These are phyloP conservation scores for Logfia minima DNA, from an alignment of 129 eudicot genomes.

Conservation along the genomic window DNA sequence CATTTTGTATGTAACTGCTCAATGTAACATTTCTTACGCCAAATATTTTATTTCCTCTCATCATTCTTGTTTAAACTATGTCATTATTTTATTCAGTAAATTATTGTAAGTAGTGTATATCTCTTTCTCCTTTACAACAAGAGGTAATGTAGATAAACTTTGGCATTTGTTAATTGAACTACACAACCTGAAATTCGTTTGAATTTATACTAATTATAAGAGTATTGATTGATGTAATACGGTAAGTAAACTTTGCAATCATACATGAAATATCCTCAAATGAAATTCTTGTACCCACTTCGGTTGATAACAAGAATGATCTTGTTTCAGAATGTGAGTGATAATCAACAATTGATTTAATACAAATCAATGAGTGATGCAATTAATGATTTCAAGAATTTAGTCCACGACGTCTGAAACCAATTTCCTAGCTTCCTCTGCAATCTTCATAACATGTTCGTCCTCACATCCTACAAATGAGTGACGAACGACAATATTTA, in stretches of 20 bases:
- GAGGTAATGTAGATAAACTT: no score
- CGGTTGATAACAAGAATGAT: conserved; percentile 2
- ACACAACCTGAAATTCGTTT: no score
- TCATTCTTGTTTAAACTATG: no score
- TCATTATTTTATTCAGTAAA: no score
- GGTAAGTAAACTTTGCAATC: not conserved
- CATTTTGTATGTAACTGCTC: no score
- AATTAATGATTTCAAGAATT: conserved; percentile 1
- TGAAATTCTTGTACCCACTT: not conserved
- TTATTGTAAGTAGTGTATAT: no score
- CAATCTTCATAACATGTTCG: conserved; percentile 67
- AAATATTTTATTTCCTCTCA: no score
- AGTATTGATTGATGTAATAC: no score
- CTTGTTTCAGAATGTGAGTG: not conserved
- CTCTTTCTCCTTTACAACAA: no score
- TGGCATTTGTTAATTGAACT: no score
- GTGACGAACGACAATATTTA: not conserved
- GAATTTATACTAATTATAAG: no score
- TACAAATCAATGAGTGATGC: not conserved
- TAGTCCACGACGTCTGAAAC: conserved; percentile 7
- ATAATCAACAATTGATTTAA: conserved; percentile 9
- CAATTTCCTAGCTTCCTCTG: conserved; percentile 63
- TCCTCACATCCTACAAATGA: conserved; percentile 73
- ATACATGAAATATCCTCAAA: not conserved
- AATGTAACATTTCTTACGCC: no score